phyloP scores from a whole-genome alignment of 169 alveolate genomes.

The Eimeria praecox region DNA sequence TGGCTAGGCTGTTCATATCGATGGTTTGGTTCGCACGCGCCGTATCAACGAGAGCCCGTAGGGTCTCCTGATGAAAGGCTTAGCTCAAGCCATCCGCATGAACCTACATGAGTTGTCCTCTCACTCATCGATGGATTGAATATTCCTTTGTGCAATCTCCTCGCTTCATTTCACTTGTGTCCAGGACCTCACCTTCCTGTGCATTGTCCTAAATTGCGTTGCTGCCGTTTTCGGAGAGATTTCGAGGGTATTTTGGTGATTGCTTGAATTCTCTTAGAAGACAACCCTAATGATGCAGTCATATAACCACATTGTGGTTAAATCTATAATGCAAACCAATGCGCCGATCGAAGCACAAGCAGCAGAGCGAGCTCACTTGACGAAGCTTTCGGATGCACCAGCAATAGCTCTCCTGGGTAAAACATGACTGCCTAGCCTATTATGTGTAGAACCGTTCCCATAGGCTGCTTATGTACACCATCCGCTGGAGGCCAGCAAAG shows the following conservation, averaged over 20 bases:
- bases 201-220: not conserved
- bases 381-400: not conserved
- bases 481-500: no score
- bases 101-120: not conserved
- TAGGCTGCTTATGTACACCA: no score
- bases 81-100: not conserved
- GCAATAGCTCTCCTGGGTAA: not conserved
- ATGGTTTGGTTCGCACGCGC: not conserved
- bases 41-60: not conserved
- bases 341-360: not conserved
- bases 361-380: not conserved
- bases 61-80: not conserved
- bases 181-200: not conserved
- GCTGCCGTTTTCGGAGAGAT: not conserved
- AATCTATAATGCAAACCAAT: not conserved
- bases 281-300: no score
- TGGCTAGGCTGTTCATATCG: not conserved
- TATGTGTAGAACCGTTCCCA: no score
- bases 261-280: not conserved
- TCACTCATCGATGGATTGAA: not conserved
- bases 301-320: not conserved
- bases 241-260: not conserved
- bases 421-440: no score
- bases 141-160: not conserved
- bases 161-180: not conserved